Evolutionary conservation across 306 rosid species (phyloP).

Genomic region (Acacia acuminata): DNA sequence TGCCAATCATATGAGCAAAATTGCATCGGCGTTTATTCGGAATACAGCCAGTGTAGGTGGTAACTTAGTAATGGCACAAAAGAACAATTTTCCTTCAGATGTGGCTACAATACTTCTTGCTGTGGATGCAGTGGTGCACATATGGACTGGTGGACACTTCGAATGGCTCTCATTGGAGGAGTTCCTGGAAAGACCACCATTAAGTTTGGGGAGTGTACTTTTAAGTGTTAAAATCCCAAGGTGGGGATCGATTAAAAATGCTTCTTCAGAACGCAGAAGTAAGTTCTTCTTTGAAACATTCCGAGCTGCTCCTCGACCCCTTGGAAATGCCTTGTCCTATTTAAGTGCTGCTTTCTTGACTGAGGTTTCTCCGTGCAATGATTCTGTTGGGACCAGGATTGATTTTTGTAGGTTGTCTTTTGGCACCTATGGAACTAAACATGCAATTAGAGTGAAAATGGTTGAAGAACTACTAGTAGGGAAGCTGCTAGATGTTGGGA

Average conservation of each 20-base stretch:
- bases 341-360: slow-evolving; percentile 84
- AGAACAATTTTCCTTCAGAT: slow-evolving; percentile 81
- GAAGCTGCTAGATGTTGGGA: slow-evolving; percentile 49
- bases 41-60: slow-evolving; percentile 87
- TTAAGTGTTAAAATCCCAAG: slow-evolving; percentile 67
- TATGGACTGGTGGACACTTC: slow-evolving; percentile 48
- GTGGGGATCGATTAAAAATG: slow-evolving; percentile 33
- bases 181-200: slow-evolving; percentile 68
- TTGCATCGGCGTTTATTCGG: slow-evolving; percentile 67
- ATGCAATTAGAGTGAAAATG: slow-evolving; percentile 77
- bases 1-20: slow-evolving; percentile 73
- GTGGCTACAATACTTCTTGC: slow-evolving; percentile 81
- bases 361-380: slow-evolving; percentile 53
- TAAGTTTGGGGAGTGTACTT: slow-evolving; percentile 56
- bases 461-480: slow-evolving; percentile 69
- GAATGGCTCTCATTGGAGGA: slow-evolving; percentile 68
- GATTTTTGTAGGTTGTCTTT: slow-evolving; percentile 65
- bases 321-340: slow-evolving; percentile 77
- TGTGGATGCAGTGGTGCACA: slow-evolving; percentile 59
- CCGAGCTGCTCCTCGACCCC: slow-evolving; percentile 84
- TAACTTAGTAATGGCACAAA: slow-evolving; percentile 91
- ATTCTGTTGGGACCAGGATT: slow-evolving; percentile 47
- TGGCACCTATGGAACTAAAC: slow-evolving; percentile 74
- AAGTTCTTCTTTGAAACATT: slow-evolving; percentile 67
- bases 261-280: slow-evolving; percentile 39